Conservation (phyloP, 345 rosid species). For the Rhizophora apiculata region DNA sequence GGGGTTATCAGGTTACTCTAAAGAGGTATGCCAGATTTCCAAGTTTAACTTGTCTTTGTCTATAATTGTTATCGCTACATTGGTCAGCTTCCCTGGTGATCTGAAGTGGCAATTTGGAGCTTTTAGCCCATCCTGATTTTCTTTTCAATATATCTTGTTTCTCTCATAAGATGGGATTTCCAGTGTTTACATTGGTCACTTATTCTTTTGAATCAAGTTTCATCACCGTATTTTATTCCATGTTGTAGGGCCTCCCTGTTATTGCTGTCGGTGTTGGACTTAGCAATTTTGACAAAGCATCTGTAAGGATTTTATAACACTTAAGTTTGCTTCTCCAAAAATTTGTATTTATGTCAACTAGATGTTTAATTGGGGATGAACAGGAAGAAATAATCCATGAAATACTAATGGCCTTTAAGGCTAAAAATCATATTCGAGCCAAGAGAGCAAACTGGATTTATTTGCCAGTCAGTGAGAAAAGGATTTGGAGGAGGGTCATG, state of each 20-base stretch:
- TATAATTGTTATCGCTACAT: neutral
- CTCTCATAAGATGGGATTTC: neutral
- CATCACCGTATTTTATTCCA: neutral
- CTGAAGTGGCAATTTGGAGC: neutral
- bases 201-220: neutral
- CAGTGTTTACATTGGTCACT: neutral
- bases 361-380: neutral
- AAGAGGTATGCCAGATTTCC: conserved; percentile 18
- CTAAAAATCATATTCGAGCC: too few species aligned
- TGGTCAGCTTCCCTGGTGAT: neutral
- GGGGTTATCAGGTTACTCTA: conserved; percentile 28
- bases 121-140: neutral
- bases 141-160: neutral
- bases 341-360: neutral
- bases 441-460: too few species aligned
- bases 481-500: neutral
- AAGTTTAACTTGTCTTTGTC: conserved; percentile 5
- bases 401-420: neutral
- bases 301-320: conserved; percentile 46
- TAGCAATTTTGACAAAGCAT: conserved; percentile 89
- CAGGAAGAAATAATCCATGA: neutral
- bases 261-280: conserved; percentile 78
- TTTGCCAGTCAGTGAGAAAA: neutral
- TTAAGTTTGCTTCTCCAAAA: neutral
- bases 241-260: conserved; percentile 79